Percentiles rank a stretch among this genome's conserved stretches.
Evolutionary conservation across 306 rosid species (phyloP).

Genomic region (Sechiopsis laciniata): DNA sequence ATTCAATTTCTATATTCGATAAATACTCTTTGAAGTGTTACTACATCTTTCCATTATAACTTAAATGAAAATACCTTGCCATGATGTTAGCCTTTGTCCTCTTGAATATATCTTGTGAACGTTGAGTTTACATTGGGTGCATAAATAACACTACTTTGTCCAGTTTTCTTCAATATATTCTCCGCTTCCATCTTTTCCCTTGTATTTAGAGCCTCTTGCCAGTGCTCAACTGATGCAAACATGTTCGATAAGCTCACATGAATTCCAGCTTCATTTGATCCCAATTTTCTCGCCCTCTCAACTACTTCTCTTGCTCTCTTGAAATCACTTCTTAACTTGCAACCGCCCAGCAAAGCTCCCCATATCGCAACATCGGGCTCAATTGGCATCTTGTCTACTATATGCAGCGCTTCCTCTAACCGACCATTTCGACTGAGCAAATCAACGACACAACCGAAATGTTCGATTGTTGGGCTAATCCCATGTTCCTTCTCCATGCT

Average conservation of each 20-base stretch:
- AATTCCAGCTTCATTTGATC: constrained; percentile 22
- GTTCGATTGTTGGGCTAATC: constrained; percentile 21
- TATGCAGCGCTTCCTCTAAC: constrained; percentile 23
- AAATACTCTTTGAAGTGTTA: background rate
- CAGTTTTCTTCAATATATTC: constrained; percentile 24
- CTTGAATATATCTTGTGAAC: background rate
- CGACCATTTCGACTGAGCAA: constrained; percentile 29
- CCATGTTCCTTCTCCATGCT: constrained; percentile 21
- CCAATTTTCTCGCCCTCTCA: constrained; percentile 15
- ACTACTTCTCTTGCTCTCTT: constrained; percentile 26
- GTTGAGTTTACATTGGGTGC: background rate
- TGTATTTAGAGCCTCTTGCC: constrained; percentile 27
- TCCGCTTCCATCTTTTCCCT: constrained; percentile 26
- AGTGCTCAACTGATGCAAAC: constrained; percentile 28
- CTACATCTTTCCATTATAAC: background rate
- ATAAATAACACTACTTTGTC: constrained; percentile 22
- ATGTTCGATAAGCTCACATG: constrained; percentile 26
- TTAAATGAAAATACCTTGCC: background rate
- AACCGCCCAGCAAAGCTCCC: constrained; percentile 32
- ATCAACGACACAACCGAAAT: constrained; percentile 29
- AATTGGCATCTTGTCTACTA: constrained; percentile 21
- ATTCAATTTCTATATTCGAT: background rate
- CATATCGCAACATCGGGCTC: constrained; percentile 28
- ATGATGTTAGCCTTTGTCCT: background rate
- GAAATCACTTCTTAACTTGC: constrained; percentile 21